These are phyloP conservation scores for Podospora sp. DNA, from an alignment of 495 filamentous ascomycete species.

Conservation along the genomic window DNA sequence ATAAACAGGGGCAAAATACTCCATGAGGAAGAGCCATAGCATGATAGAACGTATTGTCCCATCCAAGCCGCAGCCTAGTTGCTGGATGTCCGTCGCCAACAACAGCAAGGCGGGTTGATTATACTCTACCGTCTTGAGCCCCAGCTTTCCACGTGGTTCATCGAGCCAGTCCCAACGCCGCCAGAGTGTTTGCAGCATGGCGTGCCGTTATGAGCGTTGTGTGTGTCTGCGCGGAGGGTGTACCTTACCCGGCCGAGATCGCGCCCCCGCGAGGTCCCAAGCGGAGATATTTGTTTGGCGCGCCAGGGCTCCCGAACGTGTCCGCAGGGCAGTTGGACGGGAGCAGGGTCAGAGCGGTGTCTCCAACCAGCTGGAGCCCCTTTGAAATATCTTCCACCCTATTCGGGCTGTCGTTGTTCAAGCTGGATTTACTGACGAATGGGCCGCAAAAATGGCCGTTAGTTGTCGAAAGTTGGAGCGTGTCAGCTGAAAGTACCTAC, in stretches of 20 bases:
- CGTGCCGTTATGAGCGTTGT: background rate
- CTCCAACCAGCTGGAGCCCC: background rate
- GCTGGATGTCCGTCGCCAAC: background rate
- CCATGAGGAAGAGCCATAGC: background rate
- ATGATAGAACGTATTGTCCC: background rate
- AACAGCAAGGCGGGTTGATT: background rate
- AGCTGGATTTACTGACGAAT: no score
- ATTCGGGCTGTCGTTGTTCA: background rate
- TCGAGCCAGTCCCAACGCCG: background rate
- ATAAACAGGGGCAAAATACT: background rate
- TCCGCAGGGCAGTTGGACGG: background rate
- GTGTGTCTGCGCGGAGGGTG: background rate
- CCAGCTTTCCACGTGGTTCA: background rate
- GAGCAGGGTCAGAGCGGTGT: background rate
- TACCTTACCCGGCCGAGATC: conserved; percentile 1
- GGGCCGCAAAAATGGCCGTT: no score
- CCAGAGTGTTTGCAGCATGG: background rate
- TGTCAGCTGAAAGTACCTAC: background rate
- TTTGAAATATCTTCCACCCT: background rate
- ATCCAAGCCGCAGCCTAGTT: background rate
- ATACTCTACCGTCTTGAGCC: background rate
- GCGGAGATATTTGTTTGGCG: conserved; percentile 10
- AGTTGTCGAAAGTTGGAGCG: no score
- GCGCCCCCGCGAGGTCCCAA: conserved; percentile 4
- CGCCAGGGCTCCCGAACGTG: background rate